Evolutionary conservation across 2,329 filamentous ascomycete genomes (phyloP).

Genomic region (Daldinia eschscholtzii): DNA sequence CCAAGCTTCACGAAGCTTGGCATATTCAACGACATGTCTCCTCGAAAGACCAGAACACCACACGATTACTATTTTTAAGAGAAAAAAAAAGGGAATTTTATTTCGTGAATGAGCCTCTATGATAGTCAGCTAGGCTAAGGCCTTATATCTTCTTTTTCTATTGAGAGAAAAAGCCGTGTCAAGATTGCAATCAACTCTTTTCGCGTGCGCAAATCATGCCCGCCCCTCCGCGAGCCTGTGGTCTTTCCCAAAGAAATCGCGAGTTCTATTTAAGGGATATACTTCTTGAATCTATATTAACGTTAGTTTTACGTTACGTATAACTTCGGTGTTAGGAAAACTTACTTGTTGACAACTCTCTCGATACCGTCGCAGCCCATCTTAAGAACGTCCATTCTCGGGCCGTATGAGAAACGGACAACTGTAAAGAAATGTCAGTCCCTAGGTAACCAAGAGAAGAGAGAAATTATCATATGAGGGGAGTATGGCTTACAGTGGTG

Average conservation of each 20-base stretch:
- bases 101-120: slow-evolving; percentile 31
- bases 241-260: background rate
- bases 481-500: slow-evolving; percentile 72
- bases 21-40: slow-evolving; percentile 6
- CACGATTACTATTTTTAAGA: background rate
- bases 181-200: slow-evolving; percentile 15
- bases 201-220: background rate
- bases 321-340: slow-evolving; percentile 18
- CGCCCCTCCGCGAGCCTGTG: background rate
- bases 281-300: slow-evolving; percentile 49
- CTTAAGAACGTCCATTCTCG: slow-evolving; percentile 82
- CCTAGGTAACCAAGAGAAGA: background rate
- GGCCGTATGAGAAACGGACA: slow-evolving; percentile 86
- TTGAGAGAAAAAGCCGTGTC: slow-evolving; percentile 15
- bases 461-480: background rate
- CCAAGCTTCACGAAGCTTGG: slow-evolving; percentile 4
- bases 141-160: slow-evolving; percentile 17
- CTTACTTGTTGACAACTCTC: slow-evolving; percentile 79
- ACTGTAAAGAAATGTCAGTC: slow-evolving; percentile 54
- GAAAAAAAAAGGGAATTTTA: slow-evolving; percentile 8
- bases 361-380: slow-evolving; percentile 88
- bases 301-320: slow-evolving; percentile 16
- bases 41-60: background rate
- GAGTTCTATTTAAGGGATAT: slow-evolving; percentile 18
- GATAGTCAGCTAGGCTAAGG: slow-evolving; percentile 3